Evolutionary conservation across 2,329 filamentous ascomycete genomes (phyloP).

Genomic region (Curvularia spicifera): DNA sequence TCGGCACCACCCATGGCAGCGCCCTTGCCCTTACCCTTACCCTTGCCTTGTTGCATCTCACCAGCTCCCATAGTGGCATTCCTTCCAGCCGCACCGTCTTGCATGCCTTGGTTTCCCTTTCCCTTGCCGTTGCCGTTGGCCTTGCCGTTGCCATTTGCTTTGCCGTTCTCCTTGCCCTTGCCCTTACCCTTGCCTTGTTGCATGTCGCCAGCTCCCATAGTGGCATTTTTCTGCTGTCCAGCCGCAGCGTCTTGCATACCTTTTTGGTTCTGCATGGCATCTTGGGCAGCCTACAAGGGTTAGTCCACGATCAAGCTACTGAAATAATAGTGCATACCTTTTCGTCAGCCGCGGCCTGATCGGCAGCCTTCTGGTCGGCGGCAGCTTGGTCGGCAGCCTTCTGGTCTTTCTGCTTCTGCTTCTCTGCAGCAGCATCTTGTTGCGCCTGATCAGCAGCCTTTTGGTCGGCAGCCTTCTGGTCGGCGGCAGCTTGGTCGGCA

Average conservation of each 20-base stretch:
- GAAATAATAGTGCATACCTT: neutral
- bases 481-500: too few relatives aligned
- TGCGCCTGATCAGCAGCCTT: constrained; percentile 3
- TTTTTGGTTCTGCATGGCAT: constrained; percentile 5
- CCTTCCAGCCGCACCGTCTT: too few relatives aligned
- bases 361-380: neutral
- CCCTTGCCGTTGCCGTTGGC: too few relatives aligned
- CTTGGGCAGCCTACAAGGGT: neutral
- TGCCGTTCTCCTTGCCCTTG: neutral
- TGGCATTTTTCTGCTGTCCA: neutral
- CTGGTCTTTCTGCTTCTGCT: too few relatives aligned
- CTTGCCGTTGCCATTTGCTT: too few relatives aligned
- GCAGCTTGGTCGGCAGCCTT: neutral
- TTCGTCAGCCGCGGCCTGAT: constrained; percentile 13
- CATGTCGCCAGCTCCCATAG: neutral
- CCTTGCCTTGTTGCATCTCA: too few relatives aligned
- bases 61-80: neutral
- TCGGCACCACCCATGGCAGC: neutral
- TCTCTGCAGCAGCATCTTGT: too few relatives aligned
- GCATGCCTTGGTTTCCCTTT: too few relatives aligned
- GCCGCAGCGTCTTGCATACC: neutral
- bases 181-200: constrained; percentile 6
- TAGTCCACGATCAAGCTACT: neutral
- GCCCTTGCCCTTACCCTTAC: too few relatives aligned
- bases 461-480: too few relatives aligned